Evolutionary conservation across 1,284 basidiomycete species (phyloP), one percentile per base, ranked within the genome.

Genomic region (Naganishia sp.): DNA sequence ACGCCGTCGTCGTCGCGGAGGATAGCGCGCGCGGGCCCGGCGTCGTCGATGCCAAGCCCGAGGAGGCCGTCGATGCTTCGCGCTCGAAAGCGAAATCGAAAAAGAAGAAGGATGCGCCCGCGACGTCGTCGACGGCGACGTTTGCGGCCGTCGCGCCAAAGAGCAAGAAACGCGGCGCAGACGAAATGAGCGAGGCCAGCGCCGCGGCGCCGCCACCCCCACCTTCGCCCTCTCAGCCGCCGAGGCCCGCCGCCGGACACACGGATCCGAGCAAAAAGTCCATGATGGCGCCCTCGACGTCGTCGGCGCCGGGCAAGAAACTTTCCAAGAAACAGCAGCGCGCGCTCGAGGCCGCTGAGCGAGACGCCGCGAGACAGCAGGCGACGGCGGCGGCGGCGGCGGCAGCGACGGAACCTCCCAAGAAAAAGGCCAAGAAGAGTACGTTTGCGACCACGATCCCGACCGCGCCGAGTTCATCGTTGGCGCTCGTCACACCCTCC

Each of bases 401-500:
- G 31, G 54, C 56, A 3, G 50, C 43, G 3, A 57, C 50, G 18
- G 42, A 61, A 23, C 56, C 65, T 11, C 50, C 65, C 16, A 66
- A 61, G 50, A 66, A 66, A 46, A 66, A 66, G 52, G 56, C 39
- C 49, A 66, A 66, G 56, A 66, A 66, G 56, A 55, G 45, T 23
- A 33, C 63, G 15, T n/a, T 18, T 18, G 21, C 50, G 23, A 21
- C 54, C 13, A 31, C 16, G 16, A 13, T 52, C 23, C 33, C 33
- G n/a, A 31, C 18, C 6, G 15, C 55, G 28, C 28, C 48, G 13
- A 13, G 43, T n/a, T 42, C 52, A 18, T 25, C 53, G 13, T 11
- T 23, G 36, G 6, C 59, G 9, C 25, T 61, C 21, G 59, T 46
- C 7, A 61, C 59, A 31, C 59, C 59, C 21, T 61, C 39, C 2